phyloP scores from a whole-genome alignment of 805 yeast genomes.

The Starmerella geochares region DNA sequence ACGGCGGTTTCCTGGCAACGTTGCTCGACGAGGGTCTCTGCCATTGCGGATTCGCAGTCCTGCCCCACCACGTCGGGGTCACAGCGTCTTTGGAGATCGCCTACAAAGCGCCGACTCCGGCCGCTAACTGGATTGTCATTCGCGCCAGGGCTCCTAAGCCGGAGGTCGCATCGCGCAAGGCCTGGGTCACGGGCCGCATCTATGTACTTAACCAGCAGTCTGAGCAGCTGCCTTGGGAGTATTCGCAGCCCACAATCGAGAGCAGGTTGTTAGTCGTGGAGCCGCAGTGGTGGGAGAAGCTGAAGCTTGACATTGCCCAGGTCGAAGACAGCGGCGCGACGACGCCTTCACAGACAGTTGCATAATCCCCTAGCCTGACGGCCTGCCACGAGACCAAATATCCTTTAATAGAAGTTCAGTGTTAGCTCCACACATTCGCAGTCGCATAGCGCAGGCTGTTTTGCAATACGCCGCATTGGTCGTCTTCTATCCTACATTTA shows the following conservation, averaged over 20 bases:
- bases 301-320: slow-evolving; percentile 13
- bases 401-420: no score
- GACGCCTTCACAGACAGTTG: no score
- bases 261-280: slow-evolving; percentile 33
- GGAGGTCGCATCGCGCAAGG: slow-evolving; percentile 60
- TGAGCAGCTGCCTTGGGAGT: slow-evolving; percentile 16
- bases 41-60: slow-evolving; percentile 67
- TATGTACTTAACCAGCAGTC: slow-evolving; percentile 36
- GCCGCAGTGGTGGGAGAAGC: slow-evolving; percentile 33
- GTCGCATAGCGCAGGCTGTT: no score
- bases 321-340: neutral
- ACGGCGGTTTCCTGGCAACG: slow-evolving; percentile 79
- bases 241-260: slow-evolving; percentile 22
- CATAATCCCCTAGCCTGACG: no score
- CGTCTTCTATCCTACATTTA: no score
- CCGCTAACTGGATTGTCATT: slow-evolving; percentile 55
- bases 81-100: slow-evolving; percentile 67
- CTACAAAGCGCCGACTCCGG: slow-evolving; percentile 48
- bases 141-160: slow-evolving; percentile 52
- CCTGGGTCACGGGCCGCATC: slow-evolving; percentile 59
- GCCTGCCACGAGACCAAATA: no score
- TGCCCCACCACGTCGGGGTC: slow-evolving; percentile 79
- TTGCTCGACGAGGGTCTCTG: slow-evolving; percentile 79
- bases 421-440: no score
- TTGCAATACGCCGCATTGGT: no score